These are phyloP conservation scores for Debaryomyces psychrophilus DNA, from an alignment of 1,139 yeast species.

Conservation along the genomic window DNA sequence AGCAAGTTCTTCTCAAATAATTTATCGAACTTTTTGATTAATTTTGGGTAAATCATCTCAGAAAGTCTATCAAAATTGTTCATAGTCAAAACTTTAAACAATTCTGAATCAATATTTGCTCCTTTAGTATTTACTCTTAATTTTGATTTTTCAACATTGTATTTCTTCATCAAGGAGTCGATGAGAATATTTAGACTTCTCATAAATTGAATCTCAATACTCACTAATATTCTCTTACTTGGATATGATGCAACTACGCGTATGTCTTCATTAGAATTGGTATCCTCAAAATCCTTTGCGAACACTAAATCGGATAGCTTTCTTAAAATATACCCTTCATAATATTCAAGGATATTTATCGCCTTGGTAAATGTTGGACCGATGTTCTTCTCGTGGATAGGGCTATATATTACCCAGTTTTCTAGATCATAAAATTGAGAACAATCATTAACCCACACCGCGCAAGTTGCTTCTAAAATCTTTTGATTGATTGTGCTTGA, in stretches of 20 bases:
- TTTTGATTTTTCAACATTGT: slow-evolving; percentile 34
- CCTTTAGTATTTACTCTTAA: slow-evolving; percentile 13
- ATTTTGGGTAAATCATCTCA: slow-evolving; percentile 34
- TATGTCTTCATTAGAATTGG: slow-evolving; percentile 21
- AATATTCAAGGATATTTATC: slow-evolving; percentile 40
- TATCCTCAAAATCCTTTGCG: slow-evolving; percentile 17
- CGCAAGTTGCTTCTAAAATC: slow-evolving; percentile 47
- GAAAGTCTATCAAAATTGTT: slow-evolving; percentile 48
- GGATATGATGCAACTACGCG: slow-evolving; percentile 42
- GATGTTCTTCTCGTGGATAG: slow-evolving; percentile 14
- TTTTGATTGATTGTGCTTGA: slow-evolving; percentile 41
- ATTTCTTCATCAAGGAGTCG: slow-evolving; percentile 49
- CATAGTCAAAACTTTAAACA: slow-evolving; percentile 48
- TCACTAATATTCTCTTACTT: slow-evolving; percentile 44
- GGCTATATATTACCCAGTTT: slow-evolving; percentile 39
- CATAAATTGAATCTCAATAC: slow-evolving; percentile 52
- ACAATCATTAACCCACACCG: slow-evolving; percentile 54
- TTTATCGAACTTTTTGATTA: slow-evolving; percentile 38
- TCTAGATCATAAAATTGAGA: slow-evolving; percentile 50
- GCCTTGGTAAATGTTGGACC: slow-evolving; percentile 36
- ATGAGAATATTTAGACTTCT: slow-evolving; percentile 46
- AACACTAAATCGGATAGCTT: slow-evolving; percentile 34
- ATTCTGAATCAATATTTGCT: slow-evolving; percentile 27
- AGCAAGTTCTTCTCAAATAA: slow-evolving; percentile 41
- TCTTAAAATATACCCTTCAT: slow-evolving; percentile 39